phyloP scores from a whole-genome alignment of 1,284 basidiomycete genomes.

The Irpex sp. region DNA sequence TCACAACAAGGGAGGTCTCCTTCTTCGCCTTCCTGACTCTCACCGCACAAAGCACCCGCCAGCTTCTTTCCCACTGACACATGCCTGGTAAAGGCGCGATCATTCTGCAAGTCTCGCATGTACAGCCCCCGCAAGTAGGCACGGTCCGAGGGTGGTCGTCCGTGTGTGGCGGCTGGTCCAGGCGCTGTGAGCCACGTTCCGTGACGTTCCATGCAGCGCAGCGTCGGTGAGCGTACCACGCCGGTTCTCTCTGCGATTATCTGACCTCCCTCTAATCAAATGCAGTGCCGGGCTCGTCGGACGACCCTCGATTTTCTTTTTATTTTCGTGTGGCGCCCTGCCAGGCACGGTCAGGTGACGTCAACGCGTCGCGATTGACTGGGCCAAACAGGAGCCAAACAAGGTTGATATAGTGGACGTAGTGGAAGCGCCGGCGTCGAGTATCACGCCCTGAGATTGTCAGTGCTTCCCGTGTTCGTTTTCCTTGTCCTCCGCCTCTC shows the following conservation, averaged over 20 bases:
- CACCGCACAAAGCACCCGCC: no score
- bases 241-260: not conserved
- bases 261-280: not conserved
- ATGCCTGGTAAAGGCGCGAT: not conserved
- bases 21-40: no score
- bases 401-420: not conserved
- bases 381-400: conserved; percentile 11
- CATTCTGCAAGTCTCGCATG: not conserved
- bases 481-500: not conserved
- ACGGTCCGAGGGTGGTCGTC: not conserved
- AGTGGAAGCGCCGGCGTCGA: no score
- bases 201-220: no score
- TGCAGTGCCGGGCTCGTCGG: not conserved
- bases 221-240: not conserved
- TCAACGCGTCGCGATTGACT: conserved; percentile 7
- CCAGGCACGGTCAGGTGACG: conserved; percentile 11
- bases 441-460: no score
- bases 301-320: not conserved
- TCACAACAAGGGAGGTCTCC: not conserved
- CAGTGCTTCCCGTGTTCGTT: no score
- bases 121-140: not conserved
- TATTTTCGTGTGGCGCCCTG: not conserved
- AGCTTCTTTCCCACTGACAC: no score
- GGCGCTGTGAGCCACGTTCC: no score
- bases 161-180: no score